Evolutionary conservation across 2,329 filamentous ascomycete genomes (phyloP), one percentile per base, ranked within the genome.

Genomic region (Neopestalotiopsis rosae): DNA sequence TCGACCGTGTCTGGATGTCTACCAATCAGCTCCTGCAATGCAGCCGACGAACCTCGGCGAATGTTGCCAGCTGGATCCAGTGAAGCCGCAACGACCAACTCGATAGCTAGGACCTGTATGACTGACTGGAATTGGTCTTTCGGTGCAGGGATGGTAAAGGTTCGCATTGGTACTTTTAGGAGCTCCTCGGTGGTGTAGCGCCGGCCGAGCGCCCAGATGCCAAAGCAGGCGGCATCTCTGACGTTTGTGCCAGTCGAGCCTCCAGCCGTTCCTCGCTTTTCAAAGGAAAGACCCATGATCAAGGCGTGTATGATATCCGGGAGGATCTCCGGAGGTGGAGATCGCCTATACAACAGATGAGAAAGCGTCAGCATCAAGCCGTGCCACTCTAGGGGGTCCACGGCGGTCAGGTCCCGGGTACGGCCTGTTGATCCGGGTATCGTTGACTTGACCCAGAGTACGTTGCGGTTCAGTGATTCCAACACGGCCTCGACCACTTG

Each of bases 31-130:
- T 99, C 96, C 77, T 99, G 96, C 49, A 99, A 83, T 2, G 96
- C 96, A 58, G 96, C 96, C 32, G 96, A 98, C 38, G 95, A 92
- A 3, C 95, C 96, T 72, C 96, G 89, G 66, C 96, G 88, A 74
- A 99, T 97, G 74, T 99, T 99, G 3, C 96, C 96, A 12, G 94
- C 91, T 1, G 95, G 91, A 76, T 99, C 96, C 6, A 98, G 85
- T 71, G 92, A 96, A 5, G 94, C 94, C 1, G 94, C 90, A 13
- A 92, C 89, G 0, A 97, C 88, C 14, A 99, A 86, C 75, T 97
- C 92, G 0, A 91, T 92, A 0, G 93, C 95, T 10, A 99, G 84
- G 10, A 92, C 85, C 76, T 97, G 94, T 65, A 96, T 80, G 17
- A 95, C 87, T 14, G 87, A 87, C 42, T 79, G 79, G 2, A 78